phyloP scores from a whole-genome alignment of 345 rosid species.

The Rhodamnia argentea region DNA sequence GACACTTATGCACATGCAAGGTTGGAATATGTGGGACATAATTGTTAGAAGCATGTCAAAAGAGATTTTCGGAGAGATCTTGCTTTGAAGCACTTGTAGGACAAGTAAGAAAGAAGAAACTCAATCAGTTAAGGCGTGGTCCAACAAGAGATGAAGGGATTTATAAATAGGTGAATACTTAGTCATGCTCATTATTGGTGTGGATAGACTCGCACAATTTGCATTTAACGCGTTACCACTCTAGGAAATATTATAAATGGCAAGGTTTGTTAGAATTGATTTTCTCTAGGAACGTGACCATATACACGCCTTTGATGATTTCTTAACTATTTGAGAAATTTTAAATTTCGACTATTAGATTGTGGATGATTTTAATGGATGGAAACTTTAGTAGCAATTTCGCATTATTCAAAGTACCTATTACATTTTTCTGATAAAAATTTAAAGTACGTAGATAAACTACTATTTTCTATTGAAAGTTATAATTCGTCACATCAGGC shows the following conservation, averaged over 20 bases:
- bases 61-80: background rate
- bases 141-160: background rate
- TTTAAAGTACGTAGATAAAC: too few relatives aligned
- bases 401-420: background rate
- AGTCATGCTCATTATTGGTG: background rate
- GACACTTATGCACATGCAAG: too few relatives aligned
- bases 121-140: background rate
- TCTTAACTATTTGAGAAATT: background rate
- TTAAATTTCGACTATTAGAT: background rate
- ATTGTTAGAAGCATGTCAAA: too few relatives aligned
- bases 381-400: background rate
- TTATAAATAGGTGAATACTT: background rate
- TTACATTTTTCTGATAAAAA: too few relatives aligned
- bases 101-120: background rate
- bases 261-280: background rate
- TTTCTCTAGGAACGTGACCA: background rate
- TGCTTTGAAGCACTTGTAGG: background rate
- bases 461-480: too few relatives aligned
- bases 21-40: too few relatives aligned
- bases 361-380: background rate
- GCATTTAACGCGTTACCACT: background rate
- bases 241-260: background rate
- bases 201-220: background rate
- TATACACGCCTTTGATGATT: background rate
- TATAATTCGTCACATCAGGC: too few relatives aligned